phyloP scores from a whole-genome alignment of 2,329 filamentous ascomycete species.

The Exophiala oligosperma region DNA sequence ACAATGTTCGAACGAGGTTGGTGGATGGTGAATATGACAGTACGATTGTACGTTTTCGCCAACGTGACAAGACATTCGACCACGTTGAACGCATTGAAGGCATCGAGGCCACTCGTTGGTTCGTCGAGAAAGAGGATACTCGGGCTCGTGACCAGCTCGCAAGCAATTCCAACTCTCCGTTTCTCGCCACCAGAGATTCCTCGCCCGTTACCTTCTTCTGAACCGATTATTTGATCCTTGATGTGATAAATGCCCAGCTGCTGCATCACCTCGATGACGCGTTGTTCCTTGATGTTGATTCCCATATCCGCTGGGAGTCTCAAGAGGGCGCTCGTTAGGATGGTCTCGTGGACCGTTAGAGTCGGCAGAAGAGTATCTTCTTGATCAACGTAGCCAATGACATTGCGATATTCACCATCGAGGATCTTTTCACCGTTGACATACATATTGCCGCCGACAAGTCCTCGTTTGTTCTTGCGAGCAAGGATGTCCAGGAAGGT shows the following conservation, averaged over 20 bases:
- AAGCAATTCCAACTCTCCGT: constrained; percentile 92
- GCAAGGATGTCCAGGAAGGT: constrained; percentile 95
- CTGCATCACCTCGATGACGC: constrained; percentile 88
- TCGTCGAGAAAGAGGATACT: constrained; percentile 97
- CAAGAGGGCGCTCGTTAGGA: constrained; percentile 87
- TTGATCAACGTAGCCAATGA: constrained; percentile 96
- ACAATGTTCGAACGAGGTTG: constrained; percentile 98
- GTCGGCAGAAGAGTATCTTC: constrained; percentile 97
- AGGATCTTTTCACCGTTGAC: constrained; percentile 89
- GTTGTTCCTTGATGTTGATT: constrained; percentile 80
- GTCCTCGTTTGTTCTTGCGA: constrained; percentile 91
- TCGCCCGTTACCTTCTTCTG: constrained; percentile 88
- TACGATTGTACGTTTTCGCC: constrained; percentile 94
- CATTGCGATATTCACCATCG: constrained; percentile 82
- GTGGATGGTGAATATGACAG: constrained; percentile 97
- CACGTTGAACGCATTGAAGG: constrained; percentile 97
- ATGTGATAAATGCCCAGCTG: constrained; percentile 95
- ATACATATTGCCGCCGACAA: constrained; percentile 76
- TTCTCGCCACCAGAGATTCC: constrained; percentile 98
- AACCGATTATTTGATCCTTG: constrained; percentile 91
- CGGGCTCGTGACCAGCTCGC: constrained; percentile 94
- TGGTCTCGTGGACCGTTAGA: constrained; percentile 95
- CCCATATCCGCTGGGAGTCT: constrained; percentile 93
- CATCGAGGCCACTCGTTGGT: constrained; percentile 92
- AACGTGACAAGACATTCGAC: constrained; percentile 92